A percentile compares a stretch with the other conserved stretches of the same genome.
These are phyloP conservation scores for Fusarium sp. DNA, from an alignment of 2,329 filamentous ascomycete species.

Conservation along the genomic window DNA sequence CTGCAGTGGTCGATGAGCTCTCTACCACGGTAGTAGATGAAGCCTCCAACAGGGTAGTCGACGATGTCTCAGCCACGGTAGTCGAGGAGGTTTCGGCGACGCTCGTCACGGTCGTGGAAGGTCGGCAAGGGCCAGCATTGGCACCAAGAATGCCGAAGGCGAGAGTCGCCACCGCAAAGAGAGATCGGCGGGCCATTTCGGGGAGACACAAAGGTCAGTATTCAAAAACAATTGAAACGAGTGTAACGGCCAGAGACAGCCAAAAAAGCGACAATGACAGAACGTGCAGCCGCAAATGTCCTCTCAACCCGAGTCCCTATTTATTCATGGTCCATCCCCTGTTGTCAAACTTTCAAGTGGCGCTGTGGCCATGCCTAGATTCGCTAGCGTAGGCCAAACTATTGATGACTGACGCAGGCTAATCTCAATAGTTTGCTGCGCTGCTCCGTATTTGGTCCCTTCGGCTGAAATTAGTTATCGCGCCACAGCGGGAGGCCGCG, in stretches of 20 bases:
- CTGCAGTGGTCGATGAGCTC: neutral
- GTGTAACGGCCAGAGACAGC: neutral
- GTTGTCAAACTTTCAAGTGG: neutral
- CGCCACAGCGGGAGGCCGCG: neutral
- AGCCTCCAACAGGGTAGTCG: neutral
- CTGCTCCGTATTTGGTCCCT: neutral
- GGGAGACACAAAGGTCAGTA: neutral
- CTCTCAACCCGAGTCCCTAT: neutral
- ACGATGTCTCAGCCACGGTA: neutral
- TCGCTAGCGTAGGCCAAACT: neutral
- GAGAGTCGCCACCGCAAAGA: neutral
- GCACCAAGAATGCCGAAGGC: conserved; percentile 4
- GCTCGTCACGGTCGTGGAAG: neutral
- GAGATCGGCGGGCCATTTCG: neutral
- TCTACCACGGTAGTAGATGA: neutral
- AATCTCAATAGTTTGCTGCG: neutral
- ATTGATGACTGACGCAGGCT: neutral
- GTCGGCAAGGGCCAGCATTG: conserved; percentile 2
- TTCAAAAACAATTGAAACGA: neutral
- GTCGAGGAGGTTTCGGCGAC: neutral
- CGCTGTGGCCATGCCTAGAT: neutral
- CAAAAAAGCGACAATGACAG: neutral
- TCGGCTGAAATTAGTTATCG: neutral
- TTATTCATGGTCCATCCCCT: neutral
- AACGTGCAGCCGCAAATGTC: neutral